These are phyloP conservation scores for Irpex sp. DNA, from an alignment of 1,284 basidiomycete genomes.

Conservation along the genomic window DNA sequence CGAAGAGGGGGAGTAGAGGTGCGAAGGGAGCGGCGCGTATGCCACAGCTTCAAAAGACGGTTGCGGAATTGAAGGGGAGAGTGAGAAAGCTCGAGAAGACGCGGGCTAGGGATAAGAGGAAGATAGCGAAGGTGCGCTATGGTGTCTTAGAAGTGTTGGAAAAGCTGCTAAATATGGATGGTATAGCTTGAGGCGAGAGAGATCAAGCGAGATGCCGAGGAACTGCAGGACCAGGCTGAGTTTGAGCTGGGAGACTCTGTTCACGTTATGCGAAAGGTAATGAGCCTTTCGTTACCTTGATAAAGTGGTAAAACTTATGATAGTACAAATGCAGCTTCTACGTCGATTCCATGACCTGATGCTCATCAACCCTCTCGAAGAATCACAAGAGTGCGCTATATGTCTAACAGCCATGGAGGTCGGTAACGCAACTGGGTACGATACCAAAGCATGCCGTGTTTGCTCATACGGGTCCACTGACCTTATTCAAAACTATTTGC, in stretches of 20 bases:
- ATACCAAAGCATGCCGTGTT: neutral
- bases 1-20: slow-evolving; percentile 20
- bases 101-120: slow-evolving; percentile 26
- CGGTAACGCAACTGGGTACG: slow-evolving; percentile 32
- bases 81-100: slow-evolving; percentile 28
- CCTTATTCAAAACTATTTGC: neutral
- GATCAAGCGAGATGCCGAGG: slow-evolving; percentile 34
- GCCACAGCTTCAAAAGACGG: slow-evolving; percentile 19
- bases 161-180: neutral
- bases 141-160: neutral
- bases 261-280: slow-evolving; percentile 40
- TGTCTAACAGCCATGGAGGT: slow-evolving; percentile 36
- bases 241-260: slow-evolving; percentile 30
- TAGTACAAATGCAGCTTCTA: slow-evolving; percentile 34
- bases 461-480: neutral
- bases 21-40: slow-evolving; percentile 12
- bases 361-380: slow-evolving; percentile 35
- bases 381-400: slow-evolving; percentile 42
- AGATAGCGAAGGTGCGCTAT: slow-evolving; percentile 24
- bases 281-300: neutral
- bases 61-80: slow-evolving; percentile 22
- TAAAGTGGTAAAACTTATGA: neutral
- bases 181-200: slow-evolving; percentile 35
- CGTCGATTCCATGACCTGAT: slow-evolving; percentile 39
- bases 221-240: slow-evolving; percentile 28